A percentile compares a stretch with the other conserved stretches of the same genome.
These are phyloP conservation scores for Fraxinus platypoda DNA, from an alignment of 305 asterid species.

Conservation along the genomic window DNA sequence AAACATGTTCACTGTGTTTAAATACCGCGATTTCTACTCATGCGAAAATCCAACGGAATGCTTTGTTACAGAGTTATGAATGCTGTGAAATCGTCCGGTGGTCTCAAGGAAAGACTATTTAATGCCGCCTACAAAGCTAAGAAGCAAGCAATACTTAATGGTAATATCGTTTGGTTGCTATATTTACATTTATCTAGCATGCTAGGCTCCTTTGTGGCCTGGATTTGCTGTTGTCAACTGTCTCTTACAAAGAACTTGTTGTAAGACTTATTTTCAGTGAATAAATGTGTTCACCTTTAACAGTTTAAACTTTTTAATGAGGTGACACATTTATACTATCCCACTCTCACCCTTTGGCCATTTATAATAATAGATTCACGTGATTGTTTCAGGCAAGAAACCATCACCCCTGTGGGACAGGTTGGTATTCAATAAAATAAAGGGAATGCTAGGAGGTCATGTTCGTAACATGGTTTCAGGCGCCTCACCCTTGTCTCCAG, in stretches of 20 bases:
- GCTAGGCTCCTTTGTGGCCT: background rate
- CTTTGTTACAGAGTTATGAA: constrained; percentile 42
- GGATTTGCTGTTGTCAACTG: background rate
- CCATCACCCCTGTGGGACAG: constrained; percentile 60
- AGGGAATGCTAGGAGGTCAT: constrained; percentile 61
- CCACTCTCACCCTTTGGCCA: background rate
- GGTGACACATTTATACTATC: background rate
- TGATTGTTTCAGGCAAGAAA: constrained; percentile 46
- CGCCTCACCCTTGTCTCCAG: constrained; percentile 74
- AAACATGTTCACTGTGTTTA: constrained; percentile 1
- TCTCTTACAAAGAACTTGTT: background rate
- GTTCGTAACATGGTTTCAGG: constrained; percentile 69
- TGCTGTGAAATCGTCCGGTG: constrained; percentile 50
- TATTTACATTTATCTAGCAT: background rate
- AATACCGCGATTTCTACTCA: background rate
- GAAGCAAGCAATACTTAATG: constrained; percentile 46
- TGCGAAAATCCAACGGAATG: constrained; percentile 6
- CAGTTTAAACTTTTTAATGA: background rate
- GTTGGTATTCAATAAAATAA: constrained; percentile 61
- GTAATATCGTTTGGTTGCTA: constrained; percentile 24
- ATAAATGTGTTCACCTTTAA: background rate
- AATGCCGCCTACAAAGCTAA: constrained; percentile 56
- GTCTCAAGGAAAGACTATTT: constrained; percentile 52
- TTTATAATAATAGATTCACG: background rate
- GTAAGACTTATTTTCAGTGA: background rate